phyloP scores from a whole-genome alignment of 2,329 filamentous ascomycete genomes.

The Zopfia rhizophila region DNA sequence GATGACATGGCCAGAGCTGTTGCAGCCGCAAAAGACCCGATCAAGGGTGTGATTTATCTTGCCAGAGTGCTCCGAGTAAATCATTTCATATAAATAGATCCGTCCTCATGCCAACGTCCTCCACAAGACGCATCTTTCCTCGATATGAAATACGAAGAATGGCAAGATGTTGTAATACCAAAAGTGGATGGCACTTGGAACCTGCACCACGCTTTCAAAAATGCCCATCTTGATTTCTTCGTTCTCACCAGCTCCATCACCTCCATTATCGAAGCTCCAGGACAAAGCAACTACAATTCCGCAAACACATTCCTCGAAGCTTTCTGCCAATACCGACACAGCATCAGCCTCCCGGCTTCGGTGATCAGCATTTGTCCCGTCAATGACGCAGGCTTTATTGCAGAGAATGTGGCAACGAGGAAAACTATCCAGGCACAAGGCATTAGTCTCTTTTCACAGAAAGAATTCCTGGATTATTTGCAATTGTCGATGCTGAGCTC shows the following conservation, averaged over 20 bases:
- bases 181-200: conserved; percentile 50
- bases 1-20: too few relatives aligned
- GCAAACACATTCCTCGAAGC: conserved; percentile 12
- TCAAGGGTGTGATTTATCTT: too few relatives aligned
- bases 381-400: conserved; percentile 1
- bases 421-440: too few relatives aligned
- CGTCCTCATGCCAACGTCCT: too few relatives aligned
- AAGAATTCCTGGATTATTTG: too few relatives aligned
- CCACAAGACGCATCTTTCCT: conserved; percentile 22
- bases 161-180: conserved; percentile 16
- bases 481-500: too few relatives aligned
- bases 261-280: conserved; percentile 9
- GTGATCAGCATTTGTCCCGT: neutral
- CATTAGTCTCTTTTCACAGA: too few relatives aligned
- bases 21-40: too few relatives aligned
- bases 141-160: conserved; percentile 25
- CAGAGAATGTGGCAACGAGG: too few relatives aligned
- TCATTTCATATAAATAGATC: too few relatives aligned
- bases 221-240: conserved; percentile 39
- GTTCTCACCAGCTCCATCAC: conserved; percentile 18
- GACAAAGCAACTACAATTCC: conserved; percentile 17
- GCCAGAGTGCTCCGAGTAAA: too few relatives aligned
- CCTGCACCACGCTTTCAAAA: conserved; percentile 31
- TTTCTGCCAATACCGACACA: conserved; percentile 1
- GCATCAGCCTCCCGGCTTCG: neutral